Base-by-base conservation (phyloP, 345 rosid species). In the Heritiera littoralis region DNA sequence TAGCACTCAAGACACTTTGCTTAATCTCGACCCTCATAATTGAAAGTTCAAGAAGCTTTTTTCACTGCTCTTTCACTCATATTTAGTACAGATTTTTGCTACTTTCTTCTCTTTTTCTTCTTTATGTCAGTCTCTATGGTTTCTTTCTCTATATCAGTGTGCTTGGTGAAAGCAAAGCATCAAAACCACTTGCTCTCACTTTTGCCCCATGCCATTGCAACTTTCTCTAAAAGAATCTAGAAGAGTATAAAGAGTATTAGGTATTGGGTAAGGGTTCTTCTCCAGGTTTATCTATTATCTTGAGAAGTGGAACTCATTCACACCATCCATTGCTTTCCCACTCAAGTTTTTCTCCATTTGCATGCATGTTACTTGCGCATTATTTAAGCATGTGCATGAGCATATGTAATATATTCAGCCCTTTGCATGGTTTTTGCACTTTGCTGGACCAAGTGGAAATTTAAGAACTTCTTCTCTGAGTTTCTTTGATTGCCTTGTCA, bases 151-250 rank as follows among this genome's bases (percentile, higher is more conserved):
- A 13, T 55, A 69, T 40, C 20, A 61, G 46, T 59, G 43, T 78
- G 78, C 54, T 78, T 60, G 63, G 49, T 49, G 75, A 72, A 66
- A 77, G 77, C 71, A 67, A 54, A 73, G 45, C 63, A 59, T 69
- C 74, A 30, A 58, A 60, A 20, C 84, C 81, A 83, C 86, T 80
- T 59, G 80, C 9, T 6, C 9, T 6, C 69, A 66, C 77, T 17
- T 73, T 78, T 78, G 2, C 11, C 49, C 61, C 61, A n/a, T 54
- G 32, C 18, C 35, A 61, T 67, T 82, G 63, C 72, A 48, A 32
- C 43, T 71, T 69, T 54, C 65, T 79, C 56, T 72, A 66, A 1
- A 30, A 54, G 40, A 66, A 76, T 76, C 65, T 61, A 35, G 11
- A 6, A 18, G 38, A 55, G 52, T 28, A 48, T 1, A 48, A 48